These are phyloP conservation scores for Danielia oregonensis DNA, from an alignment of 805 yeast genomes.

Conservation along the genomic window DNA sequence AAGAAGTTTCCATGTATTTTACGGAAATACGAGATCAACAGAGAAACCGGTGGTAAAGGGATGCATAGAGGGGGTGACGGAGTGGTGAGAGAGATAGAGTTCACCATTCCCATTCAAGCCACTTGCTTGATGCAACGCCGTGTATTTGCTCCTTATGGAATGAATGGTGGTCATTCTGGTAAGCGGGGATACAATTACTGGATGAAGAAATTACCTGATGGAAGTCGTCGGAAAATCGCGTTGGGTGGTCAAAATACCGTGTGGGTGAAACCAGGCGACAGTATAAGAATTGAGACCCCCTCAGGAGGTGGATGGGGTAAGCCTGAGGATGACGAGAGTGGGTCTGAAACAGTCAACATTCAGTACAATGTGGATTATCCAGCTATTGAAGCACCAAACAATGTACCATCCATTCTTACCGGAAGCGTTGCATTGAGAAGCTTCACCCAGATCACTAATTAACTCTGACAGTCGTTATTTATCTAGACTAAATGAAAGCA, in stretches of 20 bases:
- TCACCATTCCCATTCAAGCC: conserved; percentile 32
- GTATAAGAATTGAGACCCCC: conserved; percentile 7
- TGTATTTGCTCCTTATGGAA: conserved; percentile 21
- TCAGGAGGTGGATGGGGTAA: conserved; percentile 10
- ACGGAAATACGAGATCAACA: conserved; percentile 65
- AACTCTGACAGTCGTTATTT: too few relatives aligned
- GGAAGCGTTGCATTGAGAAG: neutral
- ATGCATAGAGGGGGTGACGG: conserved; percentile 78
- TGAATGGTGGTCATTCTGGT: conserved; percentile 24
- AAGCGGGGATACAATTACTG: conserved; percentile 35
- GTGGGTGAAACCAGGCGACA: conserved; percentile 7
- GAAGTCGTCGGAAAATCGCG: conserved; percentile 18
- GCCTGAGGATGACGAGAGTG: conserved; percentile 1
- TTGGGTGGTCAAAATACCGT: conserved; percentile 25
- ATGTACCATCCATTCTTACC: neutral
- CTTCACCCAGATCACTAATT: neutral
- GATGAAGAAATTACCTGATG: conserved; percentile 1
- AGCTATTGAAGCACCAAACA: neutral
- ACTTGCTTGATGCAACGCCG: conserved; percentile 19
- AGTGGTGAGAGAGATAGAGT: conserved; percentile 79
- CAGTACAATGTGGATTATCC: neutral
- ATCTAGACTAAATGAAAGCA: too few relatives aligned
- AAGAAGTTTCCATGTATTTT: conserved; percentile 81
- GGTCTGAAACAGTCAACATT: too few relatives aligned
- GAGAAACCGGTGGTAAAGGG: conserved; percentile 80